phyloP scores from a whole-genome alignment of 202 grass and related monocot genomes.

The Eragrostis tef region DNA sequence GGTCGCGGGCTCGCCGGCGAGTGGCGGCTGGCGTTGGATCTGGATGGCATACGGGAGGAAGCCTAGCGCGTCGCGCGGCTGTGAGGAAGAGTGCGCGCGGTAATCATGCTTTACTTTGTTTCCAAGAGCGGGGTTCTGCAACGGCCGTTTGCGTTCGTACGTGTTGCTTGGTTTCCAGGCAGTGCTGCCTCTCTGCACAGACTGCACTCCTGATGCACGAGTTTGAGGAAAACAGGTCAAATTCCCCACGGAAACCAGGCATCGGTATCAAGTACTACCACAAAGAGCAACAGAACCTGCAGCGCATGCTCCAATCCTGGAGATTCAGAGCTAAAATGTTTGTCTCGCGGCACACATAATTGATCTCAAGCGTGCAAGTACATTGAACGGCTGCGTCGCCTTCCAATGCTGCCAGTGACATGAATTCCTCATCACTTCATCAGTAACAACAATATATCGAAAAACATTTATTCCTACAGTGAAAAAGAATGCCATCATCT shows the following conservation, averaged over 20 bases:
- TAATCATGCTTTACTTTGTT: not conserved
- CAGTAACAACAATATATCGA: not conserved
- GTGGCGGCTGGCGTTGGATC: slow-evolving; percentile 26
- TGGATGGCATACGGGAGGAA: slow-evolving; percentile 44
- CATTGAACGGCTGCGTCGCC: not conserved
- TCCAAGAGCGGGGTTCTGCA: not conserved
- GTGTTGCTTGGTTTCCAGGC: too few species aligned
- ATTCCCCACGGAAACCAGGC: not conserved
- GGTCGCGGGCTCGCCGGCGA: not conserved
- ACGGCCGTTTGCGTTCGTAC: not conserved
- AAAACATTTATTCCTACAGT: not conserved
- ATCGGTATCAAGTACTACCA: too few species aligned
- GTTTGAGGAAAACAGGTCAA: too few species aligned
- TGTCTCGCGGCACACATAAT: not conserved
- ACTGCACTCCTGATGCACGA: not conserved
- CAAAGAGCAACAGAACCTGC: not conserved
- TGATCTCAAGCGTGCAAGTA: not conserved
- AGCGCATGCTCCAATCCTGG: not conserved
- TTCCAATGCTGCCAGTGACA: not conserved
- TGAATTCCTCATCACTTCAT: not conserved
- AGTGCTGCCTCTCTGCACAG: too few species aligned
- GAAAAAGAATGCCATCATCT: not conserved
- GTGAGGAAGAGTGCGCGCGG: too few species aligned
- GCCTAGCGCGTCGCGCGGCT: not conserved
- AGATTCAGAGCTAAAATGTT: slow-evolving; percentile 4